A percentile compares a stretch with the other conserved stretches of the same genome.
phyloP scores from a whole-genome alignment of 352 stramenopile genomes.

The Pythium monospermum region DNA sequence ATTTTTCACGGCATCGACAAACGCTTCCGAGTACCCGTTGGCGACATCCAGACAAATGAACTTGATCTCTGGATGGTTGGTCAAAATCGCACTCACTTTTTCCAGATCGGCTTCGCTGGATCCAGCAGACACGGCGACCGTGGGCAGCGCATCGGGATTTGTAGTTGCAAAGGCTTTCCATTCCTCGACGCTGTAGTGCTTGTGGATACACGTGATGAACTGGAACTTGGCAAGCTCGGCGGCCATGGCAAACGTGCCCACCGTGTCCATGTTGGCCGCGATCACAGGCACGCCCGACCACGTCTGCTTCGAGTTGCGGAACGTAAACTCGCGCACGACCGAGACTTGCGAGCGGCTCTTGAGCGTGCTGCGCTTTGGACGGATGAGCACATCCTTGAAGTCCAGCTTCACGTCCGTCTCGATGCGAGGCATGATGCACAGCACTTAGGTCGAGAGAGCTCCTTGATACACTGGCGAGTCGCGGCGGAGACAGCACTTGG shows the following conservation, averaged over 20 bases:
- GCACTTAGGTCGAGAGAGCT: background rate
- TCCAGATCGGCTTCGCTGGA: conserved; percentile 67
- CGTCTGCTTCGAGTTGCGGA: conserved; percentile 73
- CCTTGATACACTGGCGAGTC: background rate
- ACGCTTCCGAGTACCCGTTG: conserved; percentile 86
- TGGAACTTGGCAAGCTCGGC: conserved; percentile 67
- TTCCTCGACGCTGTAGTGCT: conserved; percentile 82
- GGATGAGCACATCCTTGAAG: conserved; percentile 93
- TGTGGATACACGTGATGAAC: conserved; percentile 89
- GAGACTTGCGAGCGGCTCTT: conserved; percentile 85
- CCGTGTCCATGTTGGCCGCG: conserved; percentile 91
- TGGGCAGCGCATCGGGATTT: conserved; percentile 54
- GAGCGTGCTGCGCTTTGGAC: conserved; percentile 90
- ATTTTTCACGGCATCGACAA: conserved; percentile 74
- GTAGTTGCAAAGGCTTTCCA: conserved; percentile 51
- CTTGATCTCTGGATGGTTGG: conserved; percentile 48
- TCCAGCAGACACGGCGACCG: conserved; percentile 74
- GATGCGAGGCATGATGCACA: conserved; percentile 71
- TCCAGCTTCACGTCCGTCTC: conserved; percentile 89
- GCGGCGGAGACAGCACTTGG: conserved; percentile 4
- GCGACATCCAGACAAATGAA: conserved; percentile 91
- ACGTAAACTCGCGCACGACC: conserved; percentile 61
- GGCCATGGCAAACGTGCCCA: conserved; percentile 90
- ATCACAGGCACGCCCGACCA: conserved; percentile 85
- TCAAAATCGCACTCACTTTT: conserved; percentile 58